Percentiles rank a stretch among this genome's conserved stretches.
Conservation (phyloP, 2,329 filamentous ascomycete genomes). For the Beauveria medogensis region DNA sequence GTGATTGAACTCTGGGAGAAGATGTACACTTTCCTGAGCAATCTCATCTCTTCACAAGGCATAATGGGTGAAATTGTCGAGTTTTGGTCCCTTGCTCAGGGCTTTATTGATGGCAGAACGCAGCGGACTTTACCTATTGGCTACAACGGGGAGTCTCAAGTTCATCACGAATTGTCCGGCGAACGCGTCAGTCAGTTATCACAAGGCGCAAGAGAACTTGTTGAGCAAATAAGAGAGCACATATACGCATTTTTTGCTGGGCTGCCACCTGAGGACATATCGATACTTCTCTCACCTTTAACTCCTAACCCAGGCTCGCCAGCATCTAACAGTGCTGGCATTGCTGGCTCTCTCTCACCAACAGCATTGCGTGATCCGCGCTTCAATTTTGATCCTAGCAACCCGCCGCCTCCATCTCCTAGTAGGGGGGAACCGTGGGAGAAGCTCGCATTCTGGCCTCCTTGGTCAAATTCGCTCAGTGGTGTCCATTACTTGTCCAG, state of each 20-base stretch:
- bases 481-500: constrained; percentile 85
- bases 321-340: constrained; percentile 21
- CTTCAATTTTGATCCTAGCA: constrained; percentile 72
- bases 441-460: constrained; percentile 92
- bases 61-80: constrained; percentile 83
- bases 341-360: constrained; percentile 37
- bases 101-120: constrained; percentile 79
- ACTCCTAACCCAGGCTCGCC: constrained; percentile 57
- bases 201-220: constrained; percentile 72
- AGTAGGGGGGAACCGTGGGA: constrained; percentile 82
- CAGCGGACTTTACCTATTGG: constrained; percentile 73
- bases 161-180: constrained; percentile 71
- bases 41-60: constrained; percentile 69
- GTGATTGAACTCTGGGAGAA: constrained; percentile 92
- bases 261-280: constrained; percentile 84
- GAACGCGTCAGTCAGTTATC: constrained; percentile 65
- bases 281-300: constrained; percentile 74
- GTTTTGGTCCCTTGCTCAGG: constrained; percentile 87
- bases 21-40: constrained; percentile 64
- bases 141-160: constrained; percentile 70
- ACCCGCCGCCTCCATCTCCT: constrained; percentile 68
- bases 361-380: constrained; percentile 59
- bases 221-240: constrained; percentile 72
- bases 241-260: constrained; percentile 78
- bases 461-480: constrained; percentile 82